These are phyloP conservation scores for Scenedesmus sp. DNA, from an alignment of 163 green algal genomes.

Conservation along the genomic window DNA sequence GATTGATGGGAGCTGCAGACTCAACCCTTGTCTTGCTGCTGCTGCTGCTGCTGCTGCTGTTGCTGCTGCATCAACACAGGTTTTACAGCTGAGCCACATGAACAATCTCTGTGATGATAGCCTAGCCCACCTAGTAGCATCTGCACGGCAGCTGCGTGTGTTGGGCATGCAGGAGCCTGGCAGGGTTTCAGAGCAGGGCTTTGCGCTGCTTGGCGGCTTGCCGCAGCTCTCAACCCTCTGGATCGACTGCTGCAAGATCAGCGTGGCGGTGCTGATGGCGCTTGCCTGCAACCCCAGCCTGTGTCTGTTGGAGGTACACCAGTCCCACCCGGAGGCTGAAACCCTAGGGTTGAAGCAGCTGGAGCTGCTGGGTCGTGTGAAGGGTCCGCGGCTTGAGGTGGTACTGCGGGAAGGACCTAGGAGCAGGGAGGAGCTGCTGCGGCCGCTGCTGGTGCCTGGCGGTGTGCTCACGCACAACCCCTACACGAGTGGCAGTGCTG, in stretches of 20 bases:
- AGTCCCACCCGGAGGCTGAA: conserved; percentile 17
- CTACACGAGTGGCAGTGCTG: neutral
- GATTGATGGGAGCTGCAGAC: too few relatives aligned
- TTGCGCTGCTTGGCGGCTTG: conserved; percentile 46
- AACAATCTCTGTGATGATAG: conserved; percentile 16
- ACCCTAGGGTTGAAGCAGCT: conserved; percentile 23
- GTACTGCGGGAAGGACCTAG: conserved; percentile 8
- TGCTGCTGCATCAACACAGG: conserved; percentile 22
- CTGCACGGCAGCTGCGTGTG: neutral
- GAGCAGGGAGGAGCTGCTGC: conserved; percentile 28
- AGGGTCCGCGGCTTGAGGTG: conserved; percentile 33
- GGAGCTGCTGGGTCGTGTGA: conserved; percentile 33
- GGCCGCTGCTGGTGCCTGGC: neutral
- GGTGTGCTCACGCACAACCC: neutral
- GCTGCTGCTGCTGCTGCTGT: neutral
- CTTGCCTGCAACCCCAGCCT: conserved; percentile 4
- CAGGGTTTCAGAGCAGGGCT: conserved; percentile 39
- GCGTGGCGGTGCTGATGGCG: conserved; percentile 35
- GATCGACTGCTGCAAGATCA: conserved; percentile 47
- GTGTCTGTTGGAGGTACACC: conserved; percentile 39
- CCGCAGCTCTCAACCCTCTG: conserved; percentile 15
- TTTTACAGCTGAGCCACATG: conserved; percentile 48
- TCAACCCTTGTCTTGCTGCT: neutral
- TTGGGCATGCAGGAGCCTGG: conserved; percentile 43
- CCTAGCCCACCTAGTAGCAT: conserved; percentile 14